Base-by-base conservation (phyloP, 78 protist genomes). In the Carpediemonas membranifera region DNA sequence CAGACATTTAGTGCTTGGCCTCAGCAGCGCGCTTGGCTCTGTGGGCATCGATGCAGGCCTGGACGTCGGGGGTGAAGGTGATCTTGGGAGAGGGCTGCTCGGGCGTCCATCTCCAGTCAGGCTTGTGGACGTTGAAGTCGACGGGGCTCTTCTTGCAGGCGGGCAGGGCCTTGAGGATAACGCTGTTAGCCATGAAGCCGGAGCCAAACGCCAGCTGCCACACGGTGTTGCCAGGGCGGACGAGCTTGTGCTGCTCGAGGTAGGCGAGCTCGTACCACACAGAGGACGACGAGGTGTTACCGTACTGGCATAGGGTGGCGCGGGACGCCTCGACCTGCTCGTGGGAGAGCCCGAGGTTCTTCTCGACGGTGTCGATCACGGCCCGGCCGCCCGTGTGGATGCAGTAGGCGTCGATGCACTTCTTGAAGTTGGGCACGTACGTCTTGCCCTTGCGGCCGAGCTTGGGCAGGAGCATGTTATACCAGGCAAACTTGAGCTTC, bases 321-420 rank as follows among this genome's bases (percentile, higher is more conserved):
- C n/a, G 83, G n/a, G 88, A 83, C 34, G 90, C 88, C 63, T 63
- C 79, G 5, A 71, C 73, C 53, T 86, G 86, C 16, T 79, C 36
- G 39, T 65, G 57, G 13, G 71, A 3, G 62, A 86, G 71, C 18
- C 69, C 54, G 47, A 86, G 71, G 64, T 79, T 74, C 28, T 80
- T 58, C 53, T 86, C 85, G 28, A 82, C 68, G 53, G 78, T 76
- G 54, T 86, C 87, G 35, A 86, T 80, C n/a, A 86, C 81, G n/a
- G 87, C 87, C 56, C 87, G 84, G 71, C 91, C 88, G 47, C 91
- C 91, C 19, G 91, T 84, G 71, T 86, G 91, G 59, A 82, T 81
- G 78, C 86, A 81, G 51, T 31, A 86, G 62, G 84, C 86, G 31
- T 84, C 63, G 57, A 86, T 52, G 30, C 80, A 78, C 56, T 79